Conservation (phyloP, 768 basidiomycete species). For the Leccinum rimulosum region DNA sequence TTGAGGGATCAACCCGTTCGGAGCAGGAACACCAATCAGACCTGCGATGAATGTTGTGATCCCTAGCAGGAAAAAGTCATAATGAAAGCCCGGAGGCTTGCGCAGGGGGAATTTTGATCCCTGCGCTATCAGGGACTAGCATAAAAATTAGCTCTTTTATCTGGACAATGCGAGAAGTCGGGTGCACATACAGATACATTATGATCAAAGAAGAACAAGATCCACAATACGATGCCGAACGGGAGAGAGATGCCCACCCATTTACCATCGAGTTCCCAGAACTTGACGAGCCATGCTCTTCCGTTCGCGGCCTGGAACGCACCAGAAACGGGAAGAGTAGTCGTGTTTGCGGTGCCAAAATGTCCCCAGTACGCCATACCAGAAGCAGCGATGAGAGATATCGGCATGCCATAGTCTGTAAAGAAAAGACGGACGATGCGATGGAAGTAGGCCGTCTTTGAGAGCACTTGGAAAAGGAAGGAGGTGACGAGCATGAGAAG, state of each 20-base stretch:
- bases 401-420: conserved; percentile 90
- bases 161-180: not conserved
- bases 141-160: not conserved
- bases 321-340: conserved; percentile 64
- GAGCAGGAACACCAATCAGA: conserved; percentile 82
- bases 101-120: conserved; percentile 82
- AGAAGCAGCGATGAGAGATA: conserved; percentile 72
- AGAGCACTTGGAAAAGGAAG: conserved; percentile 69
- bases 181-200: conserved; percentile 70
- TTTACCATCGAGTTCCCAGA: conserved; percentile 85
- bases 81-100: conserved; percentile 88
- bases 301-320: conserved; percentile 72
- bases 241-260: conserved; percentile 90
- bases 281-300: conserved; percentile 79
- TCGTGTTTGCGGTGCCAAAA: conserved; percentile 57
- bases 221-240: conserved; percentile 85
- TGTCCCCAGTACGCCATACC: conserved; percentile 86
- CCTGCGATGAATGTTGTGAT: conserved; percentile 88
- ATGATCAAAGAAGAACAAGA: conserved; percentile 94
- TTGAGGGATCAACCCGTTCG: conserved; percentile 81
- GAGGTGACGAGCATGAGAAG: conserved; percentile 73
- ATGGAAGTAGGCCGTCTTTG: conserved; percentile 66
- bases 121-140: conserved; percentile 87
- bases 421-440: conserved; percentile 72
- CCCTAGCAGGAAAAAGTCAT: conserved; percentile 89